These are phyloP conservation scores for Mrakia blollopis DNA, from an alignment of 768 basidiomycete genomes.

Conservation along the genomic window DNA sequence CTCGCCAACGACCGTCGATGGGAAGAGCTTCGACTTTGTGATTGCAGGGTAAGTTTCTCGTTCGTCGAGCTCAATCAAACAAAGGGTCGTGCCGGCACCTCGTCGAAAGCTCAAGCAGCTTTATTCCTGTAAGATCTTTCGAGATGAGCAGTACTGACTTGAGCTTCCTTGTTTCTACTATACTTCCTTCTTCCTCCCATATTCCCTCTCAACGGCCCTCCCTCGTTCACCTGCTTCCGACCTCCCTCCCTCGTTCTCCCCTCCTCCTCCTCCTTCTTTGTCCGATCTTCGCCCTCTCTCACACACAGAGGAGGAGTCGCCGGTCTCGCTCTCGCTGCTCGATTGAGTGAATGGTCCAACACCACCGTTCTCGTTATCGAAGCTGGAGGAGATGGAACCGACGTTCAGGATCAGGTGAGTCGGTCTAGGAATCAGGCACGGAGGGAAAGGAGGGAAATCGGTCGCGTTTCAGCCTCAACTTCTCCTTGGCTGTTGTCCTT, in stretches of 20 bases:
- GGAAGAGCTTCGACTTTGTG: slow-evolving; percentile 29
- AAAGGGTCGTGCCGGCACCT: background rate
- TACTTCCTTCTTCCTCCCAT: background rate
- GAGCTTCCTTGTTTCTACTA: background rate
- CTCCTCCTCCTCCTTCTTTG: background rate
- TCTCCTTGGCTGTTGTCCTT: background rate
- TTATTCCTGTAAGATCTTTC: background rate
- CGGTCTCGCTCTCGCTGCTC: slow-evolving; percentile 30
- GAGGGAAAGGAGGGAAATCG: background rate
- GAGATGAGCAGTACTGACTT: too few relatives aligned
- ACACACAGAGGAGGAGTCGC: slow-evolving; percentile 29
- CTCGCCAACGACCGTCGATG: slow-evolving; percentile 4
- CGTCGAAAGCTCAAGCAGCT: background rate
- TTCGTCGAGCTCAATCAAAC: slow-evolving; percentile 2
- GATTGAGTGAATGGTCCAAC: slow-evolving; percentile 28
- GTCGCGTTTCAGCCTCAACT: background rate
- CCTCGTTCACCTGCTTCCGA: too few relatives aligned
- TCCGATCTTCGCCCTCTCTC: background rate
- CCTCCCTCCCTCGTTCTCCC: background rate
- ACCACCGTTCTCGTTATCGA: slow-evolving; percentile 28
- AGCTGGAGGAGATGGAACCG: slow-evolving; percentile 28
- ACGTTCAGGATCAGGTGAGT: slow-evolving; percentile 12
- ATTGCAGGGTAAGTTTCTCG: slow-evolving; percentile 29
- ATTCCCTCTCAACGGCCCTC: background rate
- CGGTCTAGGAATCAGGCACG: background rate